These are phyloP conservation scores for sunflower (Helianthus annuus) DNA, from an alignment of 129 eudicot genomes.

Conservation along the genomic window HanXRQr2.0-SUNRISE NC_035449.2:4301697-4302196, in stretches of 20 bases:
- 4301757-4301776: slow-evolving; percentile 93
- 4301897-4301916: slow-evolving; percentile 79
- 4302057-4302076: slow-evolving; percentile 65
- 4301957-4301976: slow-evolving; percentile 30
- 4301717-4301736: slow-evolving; percentile 78
- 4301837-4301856: background rate
- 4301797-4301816: slow-evolving; percentile 54
- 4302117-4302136: slow-evolving; percentile 47
- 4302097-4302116: slow-evolving; percentile 60
- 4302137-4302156: slow-evolving; percentile 36
- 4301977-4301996: slow-evolving; percentile 1
- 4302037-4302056: slow-evolving; percentile 27
- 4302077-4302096: slow-evolving; percentile 86
- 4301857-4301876: slow-evolving; percentile 24
- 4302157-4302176: slow-evolving; percentile 76
- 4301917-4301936: slow-evolving; percentile 72
- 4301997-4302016: background rate
- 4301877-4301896: slow-evolving; percentile 99
- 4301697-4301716: slow-evolving; percentile 51
- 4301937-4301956: slow-evolving; percentile 43
- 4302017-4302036: slow-evolving; percentile 1
- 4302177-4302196: slow-evolving; percentile 64
- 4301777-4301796: slow-evolving; percentile 74
- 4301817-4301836: slow-evolving; percentile 3
- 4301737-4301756: slow-evolving; percentile 83